A percentile compares a stretch with the other conserved stretches of the same genome.
These are phyloP conservation scores for Phyllosticta capitalensis DNA, from an alignment of 2,329 filamentous ascomycete species.

Conservation along the genomic window DNA sequence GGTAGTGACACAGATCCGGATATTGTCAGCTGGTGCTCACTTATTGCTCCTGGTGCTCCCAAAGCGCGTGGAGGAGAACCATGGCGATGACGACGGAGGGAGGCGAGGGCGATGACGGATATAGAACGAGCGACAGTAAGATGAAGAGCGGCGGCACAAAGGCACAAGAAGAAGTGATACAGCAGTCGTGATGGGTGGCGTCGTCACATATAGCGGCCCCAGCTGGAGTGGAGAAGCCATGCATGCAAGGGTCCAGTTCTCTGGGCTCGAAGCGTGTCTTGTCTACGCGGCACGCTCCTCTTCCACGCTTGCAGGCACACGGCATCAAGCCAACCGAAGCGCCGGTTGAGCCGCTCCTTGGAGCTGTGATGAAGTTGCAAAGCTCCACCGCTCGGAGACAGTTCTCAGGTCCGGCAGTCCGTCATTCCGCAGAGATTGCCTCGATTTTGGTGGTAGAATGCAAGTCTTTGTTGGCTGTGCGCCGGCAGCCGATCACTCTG, in stretches of 20 bases:
- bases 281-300: not conserved
- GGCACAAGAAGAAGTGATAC: slow-evolving; percentile 3
- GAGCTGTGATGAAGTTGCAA: not conserved
- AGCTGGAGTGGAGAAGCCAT: not conserved
- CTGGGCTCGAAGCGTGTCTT: not conserved
- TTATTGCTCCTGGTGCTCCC: not conserved
- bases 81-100: not conserved
- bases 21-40: not conserved
- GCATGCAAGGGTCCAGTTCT: not conserved
- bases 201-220: not conserved
- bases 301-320: not conserved
- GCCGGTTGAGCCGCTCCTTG: not conserved
- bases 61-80: not conserved
- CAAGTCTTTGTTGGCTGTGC: not conserved
- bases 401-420: not conserved
- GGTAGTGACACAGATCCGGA: not conserved
- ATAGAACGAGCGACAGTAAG: slow-evolving; percentile 4
- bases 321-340: not conserved
- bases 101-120: not conserved
- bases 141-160: not conserved
- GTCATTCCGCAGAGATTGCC: not conserved
- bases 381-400: not conserved
- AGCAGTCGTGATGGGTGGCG: slow-evolving; percentile 9
- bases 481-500: not conserved
- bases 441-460: not conserved